Evolutionary conservation across 164 flowering plant genomes (phyloP), one percentile per base, ranked within the genome.

Genomic region (Houttuynia cordata): DNA sequence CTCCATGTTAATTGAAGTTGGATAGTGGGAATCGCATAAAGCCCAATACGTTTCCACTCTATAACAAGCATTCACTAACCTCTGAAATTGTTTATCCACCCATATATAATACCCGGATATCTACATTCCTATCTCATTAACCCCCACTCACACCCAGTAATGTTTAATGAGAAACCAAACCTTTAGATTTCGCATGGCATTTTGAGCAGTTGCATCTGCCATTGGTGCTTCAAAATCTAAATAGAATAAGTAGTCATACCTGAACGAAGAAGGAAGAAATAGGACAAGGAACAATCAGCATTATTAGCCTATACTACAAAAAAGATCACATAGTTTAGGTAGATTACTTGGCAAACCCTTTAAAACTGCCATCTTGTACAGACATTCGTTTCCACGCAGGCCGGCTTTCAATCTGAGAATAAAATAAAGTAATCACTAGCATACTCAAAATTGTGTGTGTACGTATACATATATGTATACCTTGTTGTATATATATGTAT

Each of bases 191-290:
- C 79, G 71, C 21, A 91, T 86, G 56, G 98, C 95, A 71, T 86
- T 88, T 63, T 88, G 94, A 37, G 96, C 81, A 37, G 70, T 79
- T 63, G 72, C 72, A 13, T 82, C 86, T 22, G 92, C 96, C 88
- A 85, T 88, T 52, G 98, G 88, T 63, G 96, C 98, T 67, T 91
- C 96, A 74, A 91, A 88, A 71, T 91, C 98, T 62, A 88, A 83
- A 66, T 91, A 88, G 75, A 88, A 88, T 59, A 86, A 79, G 69
- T 88, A 88, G 68, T 84, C 90, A 61, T 86, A 91, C 70, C 78
- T 78, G 74, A 95, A 88, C 79, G 9, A 57, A 10, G 21, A 52
- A 64, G 20, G 30, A 17, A 17, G 22, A 52, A 4, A n/a, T 52
- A 17, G 15, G 10, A 17, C n/a, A 52, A 52, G 21, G 24, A 52